A percentile compares a stretch with the other conserved stretches of the same genome.
phyloP scores from a whole-genome alignment of 495 filamentous ascomycete genomes.

The Penicillium argentinense region DNA sequence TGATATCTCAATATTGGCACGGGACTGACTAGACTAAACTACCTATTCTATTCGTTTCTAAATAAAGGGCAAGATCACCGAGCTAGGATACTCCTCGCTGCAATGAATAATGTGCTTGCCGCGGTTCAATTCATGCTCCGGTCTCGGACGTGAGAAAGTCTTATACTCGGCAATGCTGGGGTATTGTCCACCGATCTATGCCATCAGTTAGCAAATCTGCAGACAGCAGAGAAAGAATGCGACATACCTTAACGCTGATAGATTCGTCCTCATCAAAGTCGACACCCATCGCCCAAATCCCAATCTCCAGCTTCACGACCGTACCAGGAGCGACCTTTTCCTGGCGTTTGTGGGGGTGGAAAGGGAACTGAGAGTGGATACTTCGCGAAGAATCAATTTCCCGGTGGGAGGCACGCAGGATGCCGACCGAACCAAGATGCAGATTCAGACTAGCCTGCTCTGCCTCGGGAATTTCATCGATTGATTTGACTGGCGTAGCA shows the following conservation, averaged over 20 bases:
- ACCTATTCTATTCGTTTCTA: conserved; percentile 4
- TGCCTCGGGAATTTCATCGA: conserved; percentile 33
- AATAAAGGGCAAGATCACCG: conserved; percentile 37
- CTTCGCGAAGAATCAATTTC: conserved; percentile 14
- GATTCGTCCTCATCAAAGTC: conserved; percentile 32
- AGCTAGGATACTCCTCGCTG: conserved; percentile 33
- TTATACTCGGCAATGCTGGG: conserved; percentile 36
- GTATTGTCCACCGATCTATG: conserved; percentile 35
- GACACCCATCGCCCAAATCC: conserved; percentile 35
- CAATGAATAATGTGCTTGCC: conserved; percentile 33
- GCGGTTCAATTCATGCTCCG: conserved; percentile 34
- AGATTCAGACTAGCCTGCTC: conserved; percentile 21
- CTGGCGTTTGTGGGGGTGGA: conserved; percentile 33
- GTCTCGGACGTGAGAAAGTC: conserved; percentile 29
- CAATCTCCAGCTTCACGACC: conserved; percentile 34
- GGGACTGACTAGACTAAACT: no score
- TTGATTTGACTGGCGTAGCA: conserved; percentile 25
- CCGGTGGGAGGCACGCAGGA: conserved; percentile 18
- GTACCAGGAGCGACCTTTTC: conserved; percentile 34
- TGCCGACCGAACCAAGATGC: conserved; percentile 15
- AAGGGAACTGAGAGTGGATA: conserved; percentile 26
- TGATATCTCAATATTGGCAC: no score
- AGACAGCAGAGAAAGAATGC: neutral
- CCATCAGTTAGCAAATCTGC: neutral
- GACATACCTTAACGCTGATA: conserved; percentile 23